These are phyloP conservation scores for Ophiosphaerella korrae DNA, from an alignment of 2,329 filamentous ascomycete genomes.

Conservation along the genomic window DNA sequence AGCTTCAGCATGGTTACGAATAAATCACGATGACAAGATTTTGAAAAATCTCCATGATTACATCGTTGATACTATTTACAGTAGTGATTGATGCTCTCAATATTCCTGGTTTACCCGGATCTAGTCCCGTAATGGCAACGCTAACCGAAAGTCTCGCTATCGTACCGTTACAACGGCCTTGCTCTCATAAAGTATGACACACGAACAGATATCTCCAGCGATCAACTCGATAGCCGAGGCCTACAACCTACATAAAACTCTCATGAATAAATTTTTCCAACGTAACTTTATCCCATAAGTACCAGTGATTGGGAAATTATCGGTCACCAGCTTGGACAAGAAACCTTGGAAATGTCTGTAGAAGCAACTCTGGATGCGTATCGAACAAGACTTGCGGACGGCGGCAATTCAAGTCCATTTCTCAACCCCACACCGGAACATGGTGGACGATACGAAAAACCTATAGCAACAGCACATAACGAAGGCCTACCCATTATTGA, in stretches of 20 bases:
- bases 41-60: background rate
- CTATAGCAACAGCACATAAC: constrained; percentile 19
- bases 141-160: constrained; percentile 1
- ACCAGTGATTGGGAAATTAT: too few relatives aligned
- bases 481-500: constrained; percentile 48
- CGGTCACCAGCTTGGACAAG: background rate
- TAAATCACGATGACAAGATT: constrained; percentile 10
- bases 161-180: background rate
- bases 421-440: constrained; percentile 29
- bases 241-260: too few relatives aligned
- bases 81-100: background rate
- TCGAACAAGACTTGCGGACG: constrained; percentile 6
- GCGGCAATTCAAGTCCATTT: background rate
- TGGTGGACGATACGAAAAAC: constrained; percentile 13
- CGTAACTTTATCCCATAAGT: too few relatives aligned
- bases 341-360: constrained; percentile 11
- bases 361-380: constrained; percentile 13
- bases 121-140: constrained; percentile 17
- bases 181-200: background rate
- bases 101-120: constrained; percentile 9
- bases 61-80: background rate
- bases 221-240: too few relatives aligned
- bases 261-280: too few relatives aligned
- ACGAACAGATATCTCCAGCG: background rate
- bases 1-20: constrained; percentile 7